These are phyloP conservation scores for Suillus subalutaceus DNA, from an alignment of 768 basidiomycete species.

Conservation along the genomic window DNA sequence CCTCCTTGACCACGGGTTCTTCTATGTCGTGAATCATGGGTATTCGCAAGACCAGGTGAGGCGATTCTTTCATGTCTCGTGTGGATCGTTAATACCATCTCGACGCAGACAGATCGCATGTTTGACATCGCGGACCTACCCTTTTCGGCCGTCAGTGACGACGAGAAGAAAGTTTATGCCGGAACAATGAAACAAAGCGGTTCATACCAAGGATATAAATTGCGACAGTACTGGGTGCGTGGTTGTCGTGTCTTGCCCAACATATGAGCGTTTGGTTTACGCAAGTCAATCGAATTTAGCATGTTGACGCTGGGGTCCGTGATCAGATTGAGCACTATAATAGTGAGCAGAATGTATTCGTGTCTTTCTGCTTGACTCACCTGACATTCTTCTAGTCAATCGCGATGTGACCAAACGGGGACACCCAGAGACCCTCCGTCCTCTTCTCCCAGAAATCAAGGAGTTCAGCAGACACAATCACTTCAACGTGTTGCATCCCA, in stretches of 20 bases:
- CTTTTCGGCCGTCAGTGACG: constrained; percentile 42
- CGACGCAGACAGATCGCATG: constrained; percentile 45
- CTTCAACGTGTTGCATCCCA: constrained; percentile 50
- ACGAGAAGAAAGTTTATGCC: constrained; percentile 46
- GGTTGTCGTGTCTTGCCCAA: not conserved
- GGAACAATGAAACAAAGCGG: constrained; percentile 47
- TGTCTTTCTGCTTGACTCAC: not conserved
- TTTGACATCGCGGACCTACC: constrained; percentile 53
- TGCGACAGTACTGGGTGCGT: constrained; percentile 50
- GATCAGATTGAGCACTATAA: constrained; percentile 71
- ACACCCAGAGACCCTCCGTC: constrained; percentile 53
- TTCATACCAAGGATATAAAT: constrained; percentile 58
- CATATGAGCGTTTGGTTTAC: not conserved
- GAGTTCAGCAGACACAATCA: constrained; percentile 57
- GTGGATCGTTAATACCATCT: not conserved
- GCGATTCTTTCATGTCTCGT: not conserved
- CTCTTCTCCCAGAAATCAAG: constrained; percentile 55
- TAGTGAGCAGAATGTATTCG: constrained; percentile 39
- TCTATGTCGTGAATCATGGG: constrained; percentile 43
- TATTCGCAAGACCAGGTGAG: constrained; percentile 41
- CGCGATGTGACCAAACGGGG: constrained; percentile 46
- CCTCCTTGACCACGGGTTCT: constrained; percentile 46
- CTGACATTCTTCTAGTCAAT: constrained; percentile 42
- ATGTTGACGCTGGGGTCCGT: constrained; percentile 60
- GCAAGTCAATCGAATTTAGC: constrained; percentile 30